Conservation (phyloP, 352 stramenopile species). For the Phytophthora hybrid region DNA sequence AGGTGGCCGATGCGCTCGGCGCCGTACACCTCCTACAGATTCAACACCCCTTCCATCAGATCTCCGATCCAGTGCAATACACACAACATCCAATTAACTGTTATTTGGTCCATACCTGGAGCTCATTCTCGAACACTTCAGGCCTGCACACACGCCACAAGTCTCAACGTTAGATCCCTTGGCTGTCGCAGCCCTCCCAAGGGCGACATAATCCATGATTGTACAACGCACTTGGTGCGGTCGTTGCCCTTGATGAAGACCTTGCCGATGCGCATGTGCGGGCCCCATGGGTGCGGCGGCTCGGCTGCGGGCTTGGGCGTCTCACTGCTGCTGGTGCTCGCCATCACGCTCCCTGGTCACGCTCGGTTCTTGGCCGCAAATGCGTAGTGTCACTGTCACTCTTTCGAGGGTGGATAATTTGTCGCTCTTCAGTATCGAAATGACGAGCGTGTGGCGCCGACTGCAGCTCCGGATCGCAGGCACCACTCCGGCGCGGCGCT, state of each 20-base stretch:
- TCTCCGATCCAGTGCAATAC: background rate
- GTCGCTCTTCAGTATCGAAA: conserved; percentile 18
- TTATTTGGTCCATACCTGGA: conserved; percentile 54
- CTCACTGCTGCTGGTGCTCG: conserved; percentile 40
- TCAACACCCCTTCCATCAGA: conserved; percentile 6
- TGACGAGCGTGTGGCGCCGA: conserved; percentile 76
- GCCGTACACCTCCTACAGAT: conserved; percentile 59
- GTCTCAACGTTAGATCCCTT: conserved; percentile 10
- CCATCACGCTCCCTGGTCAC: conserved; percentile 22
- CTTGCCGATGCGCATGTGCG: conserved; percentile 85
- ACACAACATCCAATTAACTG: background rate
- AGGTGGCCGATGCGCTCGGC: conserved; percentile 77
- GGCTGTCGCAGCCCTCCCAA: background rate
- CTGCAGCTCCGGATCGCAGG: conserved; percentile 83
- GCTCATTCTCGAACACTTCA: conserved; percentile 88
- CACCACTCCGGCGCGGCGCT: conserved; percentile 81
- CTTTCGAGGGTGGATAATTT: background rate
- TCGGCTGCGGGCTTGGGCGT: conserved; percentile 32
- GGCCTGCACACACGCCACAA: conserved; percentile 48
- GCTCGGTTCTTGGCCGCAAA: conserved; percentile 14
- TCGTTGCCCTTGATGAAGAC: conserved; percentile 91
- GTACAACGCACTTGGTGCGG: conserved; percentile 72
- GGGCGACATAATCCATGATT: background rate
- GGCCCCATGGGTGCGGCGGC: conserved; percentile 74
- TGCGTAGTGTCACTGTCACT: conserved; percentile 4